Percentiles rank a stretch among this genome's conserved stretches.
phyloP scores from a whole-genome alignment of 2,329 filamentous ascomycete genomes.

The Colletotrichum cereale region DNA sequence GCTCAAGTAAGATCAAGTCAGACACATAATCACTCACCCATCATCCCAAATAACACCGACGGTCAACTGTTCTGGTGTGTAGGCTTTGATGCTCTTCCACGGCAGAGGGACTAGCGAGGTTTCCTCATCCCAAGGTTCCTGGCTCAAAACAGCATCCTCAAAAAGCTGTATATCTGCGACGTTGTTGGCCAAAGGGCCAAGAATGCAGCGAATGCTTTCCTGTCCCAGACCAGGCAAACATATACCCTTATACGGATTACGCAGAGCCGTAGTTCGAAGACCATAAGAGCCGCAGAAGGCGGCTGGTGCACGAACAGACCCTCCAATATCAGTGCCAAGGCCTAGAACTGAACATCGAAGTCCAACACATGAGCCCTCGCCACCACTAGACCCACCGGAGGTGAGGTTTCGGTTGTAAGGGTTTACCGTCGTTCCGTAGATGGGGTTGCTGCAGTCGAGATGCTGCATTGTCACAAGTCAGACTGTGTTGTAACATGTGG shows the following conservation, averaged over 20 bases:
- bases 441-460: conserved; percentile 52
- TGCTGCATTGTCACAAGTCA: conserved; percentile 39
- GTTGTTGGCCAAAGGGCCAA: conserved; percentile 42
- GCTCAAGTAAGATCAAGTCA: no score
- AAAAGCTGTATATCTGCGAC: conserved; percentile 53
- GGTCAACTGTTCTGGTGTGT: conserved; percentile 28
- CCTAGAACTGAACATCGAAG: conserved; percentile 56
- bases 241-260: conserved; percentile 47
- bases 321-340: conserved; percentile 61
- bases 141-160: conserved; percentile 52
- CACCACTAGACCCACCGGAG: conserved; percentile 57
- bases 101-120: conserved; percentile 55
- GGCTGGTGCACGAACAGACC: conserved; percentile 58
- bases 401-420: conserved; percentile 54
- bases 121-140: conserved; percentile 57
- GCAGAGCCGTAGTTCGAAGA: conserved; percentile 53
- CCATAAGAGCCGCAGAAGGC: conserved; percentile 59
- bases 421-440: conserved; percentile 55
- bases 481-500: conserved; percentile 15
- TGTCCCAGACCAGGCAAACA: conserved; percentile 49
- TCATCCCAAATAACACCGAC: conserved; percentile 45
- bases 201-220: conserved; percentile 50
- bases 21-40: conserved; percentile 31
- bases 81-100: conserved; percentile 49
- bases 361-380: conserved; percentile 56